Evolutionary conservation across 2,329 filamentous ascomycete genomes (phyloP), one percentile per base, ranked within the genome.

Genomic region (Parafenestella ontariensis): DNA sequence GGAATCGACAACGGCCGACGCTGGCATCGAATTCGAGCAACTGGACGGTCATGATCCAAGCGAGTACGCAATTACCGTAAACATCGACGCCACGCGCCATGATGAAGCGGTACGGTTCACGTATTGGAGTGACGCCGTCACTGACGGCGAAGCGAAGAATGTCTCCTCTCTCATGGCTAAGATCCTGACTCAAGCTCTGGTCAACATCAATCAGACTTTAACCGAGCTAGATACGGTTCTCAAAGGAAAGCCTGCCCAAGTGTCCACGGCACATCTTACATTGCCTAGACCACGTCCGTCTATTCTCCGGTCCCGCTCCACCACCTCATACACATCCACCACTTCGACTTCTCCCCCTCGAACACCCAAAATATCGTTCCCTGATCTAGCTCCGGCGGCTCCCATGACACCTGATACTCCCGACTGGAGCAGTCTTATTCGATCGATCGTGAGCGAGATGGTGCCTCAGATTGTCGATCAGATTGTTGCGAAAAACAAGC

Each of bases 401-500:
- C 31, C 56, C 11, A 15, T 46, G 21, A 18, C 52, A 23, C 8
- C 51, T 8, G 62, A 53, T 13, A 54, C 52, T 11, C 64, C 66
- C 3, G 70, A 73, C 49, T 71, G 65, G 69, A 61, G 54, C 24
- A 62, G 45, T 36, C 64, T 73, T 29, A 70, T 73, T 23, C 61
- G 68, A 3, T 68, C 66, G 1, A 73, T 73, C 40, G 69, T 73
- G 4, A 67, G 62, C 42, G 70, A 73, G 34, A 67, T 72, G 61
- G 69, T 73, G 5, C 69, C 69, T 20, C 66, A 73, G 29, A 71
- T 73, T 31, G 67, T 73, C 1, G 66, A 68, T 20, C 69, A 71
- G 39, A 61, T 73, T 2, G 52, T 73, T 8, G 47, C 64, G 11
- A 71, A 71, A 47, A 70, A 71, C 46, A 68, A 66, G 39, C 39